Evolutionary conservation across 805 yeast species (phyloP).

Genomic region (Monosporozyma servazzii): DNA sequence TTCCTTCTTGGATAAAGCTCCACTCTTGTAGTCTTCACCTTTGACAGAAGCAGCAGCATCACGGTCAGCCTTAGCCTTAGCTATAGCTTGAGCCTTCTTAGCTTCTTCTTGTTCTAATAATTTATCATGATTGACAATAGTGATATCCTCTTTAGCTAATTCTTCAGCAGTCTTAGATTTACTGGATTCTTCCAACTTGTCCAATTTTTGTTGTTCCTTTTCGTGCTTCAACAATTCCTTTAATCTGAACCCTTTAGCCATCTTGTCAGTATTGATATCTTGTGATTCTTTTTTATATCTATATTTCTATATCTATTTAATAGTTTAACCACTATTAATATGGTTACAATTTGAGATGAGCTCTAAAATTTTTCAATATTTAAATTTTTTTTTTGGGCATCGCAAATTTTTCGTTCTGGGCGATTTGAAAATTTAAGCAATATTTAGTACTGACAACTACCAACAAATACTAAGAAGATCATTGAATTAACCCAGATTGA

Average conservation of each 20-base stretch:
- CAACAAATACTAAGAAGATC: neutral
- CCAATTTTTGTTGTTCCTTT: constrained; percentile 18
- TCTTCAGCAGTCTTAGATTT: constrained; percentile 14
- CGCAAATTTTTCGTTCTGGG: constrained; percentile 4
- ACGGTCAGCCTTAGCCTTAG: constrained; percentile 6
- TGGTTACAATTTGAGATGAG: neutral
- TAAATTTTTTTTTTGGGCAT: constrained; percentile 2
- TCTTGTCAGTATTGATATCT: constrained; percentile 2
- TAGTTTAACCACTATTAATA: neutral
- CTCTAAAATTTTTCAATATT: constrained; percentile 1
- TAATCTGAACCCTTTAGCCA: constrained; percentile 30
- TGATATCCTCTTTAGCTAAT: constrained; percentile 23
- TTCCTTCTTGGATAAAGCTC: constrained; percentile 50
- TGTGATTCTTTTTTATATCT: neutral
- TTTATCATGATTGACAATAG: constrained; percentile 28
- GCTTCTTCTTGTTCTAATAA: constrained; percentile 14
- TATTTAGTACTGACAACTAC: neutral
- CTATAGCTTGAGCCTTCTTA: constrained; percentile 8
- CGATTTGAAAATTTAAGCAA: neutral
- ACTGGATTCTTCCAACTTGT: constrained; percentile 18
- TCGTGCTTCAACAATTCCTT: constrained; percentile 24
- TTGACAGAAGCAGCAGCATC: constrained; percentile 8
- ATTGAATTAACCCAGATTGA: constrained; percentile 36
- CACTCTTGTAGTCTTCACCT: constrained; percentile 35
- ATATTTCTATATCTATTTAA: neutral